Base-by-base conservation (phyloP, 202 grass and related monocot genomes). In the Elaeis oleifera region DNA sequence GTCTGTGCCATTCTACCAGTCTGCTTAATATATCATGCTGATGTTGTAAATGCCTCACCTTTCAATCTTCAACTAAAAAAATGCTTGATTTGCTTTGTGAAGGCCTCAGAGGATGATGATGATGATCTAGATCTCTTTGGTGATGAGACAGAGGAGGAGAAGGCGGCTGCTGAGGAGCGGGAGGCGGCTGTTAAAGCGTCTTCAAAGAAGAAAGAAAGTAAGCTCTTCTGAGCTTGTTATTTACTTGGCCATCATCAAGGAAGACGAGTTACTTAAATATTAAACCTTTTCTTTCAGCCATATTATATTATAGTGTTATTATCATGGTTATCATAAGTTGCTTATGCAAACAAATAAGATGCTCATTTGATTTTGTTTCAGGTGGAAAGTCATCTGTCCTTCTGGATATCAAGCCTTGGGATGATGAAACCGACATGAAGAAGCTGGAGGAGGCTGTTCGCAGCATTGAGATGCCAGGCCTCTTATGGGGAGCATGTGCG, bases 381-480 rank as follows among this genome's bases (percentile, higher is more conserved):
- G 94, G 84, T 69, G 94, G 94, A 4, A 99, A 99, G 65, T 99
- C 94, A 2, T 99, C 94, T 2, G 82, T 99, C 29, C 82, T 92
- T 15, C 14, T 99, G 76, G 94, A 99, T 72, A 69, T 99, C 27
- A 99, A 99, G 23, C 92, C 88, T 1, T 97, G 92, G 92, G 92
- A 97, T 68, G 92, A 97, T 54, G 92, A 97, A 23, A 99, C 94
- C 4, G 80, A 99, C 60, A 92, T 99, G 82, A 89, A 99, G 75
- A 89, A 86, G 79, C 63, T 99, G 18, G 94, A 97, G 88, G 88
- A 84, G 75, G 61, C 87, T 86, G 94, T 92, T 3, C 84, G 84
- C 53, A 77, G 84, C 20, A 56, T 97, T 23, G 71, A 92, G 63
- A 73, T 86, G 82, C 76, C 78, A n/a, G 94, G 94, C 54, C 94